phyloP scores from a whole-genome alignment of 2,329 filamentous ascomycete genomes.

The Fusarium camptoceras region DNA sequence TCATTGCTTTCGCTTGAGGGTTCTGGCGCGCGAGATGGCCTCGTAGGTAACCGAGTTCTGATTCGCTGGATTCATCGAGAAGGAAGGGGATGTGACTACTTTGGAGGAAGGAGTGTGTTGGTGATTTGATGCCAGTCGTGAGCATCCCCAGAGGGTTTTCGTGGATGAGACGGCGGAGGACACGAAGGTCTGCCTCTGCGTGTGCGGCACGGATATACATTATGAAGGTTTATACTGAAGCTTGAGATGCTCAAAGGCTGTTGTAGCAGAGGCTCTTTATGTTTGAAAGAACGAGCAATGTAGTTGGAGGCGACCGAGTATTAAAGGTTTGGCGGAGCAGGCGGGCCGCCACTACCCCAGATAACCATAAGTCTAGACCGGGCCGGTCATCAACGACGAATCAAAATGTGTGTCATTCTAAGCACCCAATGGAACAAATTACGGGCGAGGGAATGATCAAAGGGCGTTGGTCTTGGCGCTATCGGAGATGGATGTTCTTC shows the following conservation, averaged over 20 bases:
- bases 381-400: slow-evolving; percentile 24
- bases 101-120: slow-evolving; percentile 62
- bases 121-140: slow-evolving; percentile 68
- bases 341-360: slow-evolving; percentile 19
- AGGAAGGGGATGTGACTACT: slow-evolving; percentile 71
- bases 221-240: rapidly evolving
- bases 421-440: slow-evolving; percentile 1
- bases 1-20: slow-evolving; percentile 71
- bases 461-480: not conserved
- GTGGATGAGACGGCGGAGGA: slow-evolving; percentile 67
- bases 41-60: slow-evolving; percentile 58
- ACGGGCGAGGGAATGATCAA: not conserved
- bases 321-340: slow-evolving; percentile 23
- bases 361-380: slow-evolving; percentile 2
- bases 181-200: slow-evolving; percentile 61
- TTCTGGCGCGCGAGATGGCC: slow-evolving; percentile 73
- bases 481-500: not conserved
- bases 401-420: slow-evolving; percentile 13
- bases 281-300: rapidly evolving
- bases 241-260: rapidly evolving
- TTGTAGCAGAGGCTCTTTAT: no score
- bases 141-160: slow-evolving; percentile 71
- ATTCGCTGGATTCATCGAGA: slow-evolving; percentile 56
- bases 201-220: slow-evolving; percentile 52
- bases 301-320: not conserved